These are phyloP conservation scores for Daldinia loculata DNA, from an alignment of 495 filamentous ascomycete species.

Conservation along the genomic window DNA sequence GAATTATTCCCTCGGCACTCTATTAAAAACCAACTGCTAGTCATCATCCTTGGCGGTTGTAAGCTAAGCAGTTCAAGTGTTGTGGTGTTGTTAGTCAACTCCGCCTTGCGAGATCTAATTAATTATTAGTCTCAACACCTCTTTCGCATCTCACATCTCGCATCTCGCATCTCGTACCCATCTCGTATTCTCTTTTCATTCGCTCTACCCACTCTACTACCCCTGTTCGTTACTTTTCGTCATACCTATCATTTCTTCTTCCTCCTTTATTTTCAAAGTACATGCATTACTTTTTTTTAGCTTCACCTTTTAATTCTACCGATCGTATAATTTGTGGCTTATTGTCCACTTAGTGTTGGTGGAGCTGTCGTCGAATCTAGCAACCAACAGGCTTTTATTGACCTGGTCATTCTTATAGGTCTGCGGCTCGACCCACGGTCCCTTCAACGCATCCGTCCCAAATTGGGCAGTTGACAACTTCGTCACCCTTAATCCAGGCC, in stretches of 20 bases:
- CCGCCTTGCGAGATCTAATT: slow-evolving; percentile 9
- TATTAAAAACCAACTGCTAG: background rate
- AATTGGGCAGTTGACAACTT: slow-evolving; percentile 80
- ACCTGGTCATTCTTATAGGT: slow-evolving; percentile 21
- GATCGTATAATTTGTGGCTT: slow-evolving; percentile 15
- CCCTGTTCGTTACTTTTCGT: slow-evolving; percentile 15
- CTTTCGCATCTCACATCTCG: background rate
- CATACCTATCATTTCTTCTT: background rate
- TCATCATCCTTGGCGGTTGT: slow-evolving; percentile 5
- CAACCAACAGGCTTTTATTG: slow-evolving; percentile 23
- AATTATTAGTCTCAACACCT: slow-evolving; percentile 5
- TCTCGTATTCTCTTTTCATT: slow-evolving; percentile 22
- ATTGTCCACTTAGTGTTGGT: background rate
- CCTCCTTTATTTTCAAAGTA: slow-evolving; percentile 17
- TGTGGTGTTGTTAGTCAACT: slow-evolving; percentile 15
- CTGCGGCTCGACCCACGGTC: slow-evolving; percentile 58
- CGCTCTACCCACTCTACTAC: background rate
- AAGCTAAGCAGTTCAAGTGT: slow-evolving; percentile 11
- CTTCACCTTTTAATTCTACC: slow-evolving; percentile 27
- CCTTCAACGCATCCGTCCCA: slow-evolving; percentile 77
- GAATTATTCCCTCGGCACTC: too few relatives aligned
- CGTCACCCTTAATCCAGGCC: slow-evolving; percentile 77
- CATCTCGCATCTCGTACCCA: slow-evolving; percentile 16
- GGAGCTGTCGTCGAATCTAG: slow-evolving; percentile 24
- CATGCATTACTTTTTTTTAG: background rate